Evolutionary conservation across 306 rosid genomes (phyloP), one percentile per base, ranked within the genome.

Genomic region (Mimosa pudica): DNA sequence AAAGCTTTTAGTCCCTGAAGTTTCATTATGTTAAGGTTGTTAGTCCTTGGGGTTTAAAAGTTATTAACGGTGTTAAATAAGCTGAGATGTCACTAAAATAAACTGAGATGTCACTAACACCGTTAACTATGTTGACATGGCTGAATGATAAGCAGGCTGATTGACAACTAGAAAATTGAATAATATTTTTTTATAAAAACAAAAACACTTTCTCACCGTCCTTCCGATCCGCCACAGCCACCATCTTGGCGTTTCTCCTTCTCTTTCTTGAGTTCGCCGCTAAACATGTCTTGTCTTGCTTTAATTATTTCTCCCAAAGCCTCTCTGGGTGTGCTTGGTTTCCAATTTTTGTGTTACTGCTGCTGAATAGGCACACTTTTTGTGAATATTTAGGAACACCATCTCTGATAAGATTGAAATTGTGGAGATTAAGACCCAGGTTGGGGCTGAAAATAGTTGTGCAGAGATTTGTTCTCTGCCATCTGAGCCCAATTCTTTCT

Each of bases 391-490:
- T 24, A 24, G 30, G 30, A 24, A 24, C 52, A 38, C 65, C 17
- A 30, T 70, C 17, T 65, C 61, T 35, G 82, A 71, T 12, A 94
- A 89, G 80, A 86, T 88, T 77, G 82, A 90, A 81, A 74, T 81
- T 20, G 80, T 80, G n/a, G 92, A 88, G 71, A 14, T 45, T 8
- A 68, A 70, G 12, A 75, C 32, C 18, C 80, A 80, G 2, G 13
- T 10, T 13, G 67, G 33, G 67, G 48, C 57, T 1, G 75, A 8
- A 12, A 20, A 32, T 61, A 11, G 73, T 7, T 6, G 47, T 33
- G 79, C 80, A 41, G 30, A 24, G 30, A 24, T 24, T 24, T 24
- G 30, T 24, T 24, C 30, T 24, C 30, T 24, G 30, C 30, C 30
- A 24, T 24, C 30, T 24, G 30, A 24, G 30, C 72, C 79, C 33